Base-by-base conservation (phyloP, 2,329 filamentous ascomycete genomes). In the Cladosporium velox region DNA sequence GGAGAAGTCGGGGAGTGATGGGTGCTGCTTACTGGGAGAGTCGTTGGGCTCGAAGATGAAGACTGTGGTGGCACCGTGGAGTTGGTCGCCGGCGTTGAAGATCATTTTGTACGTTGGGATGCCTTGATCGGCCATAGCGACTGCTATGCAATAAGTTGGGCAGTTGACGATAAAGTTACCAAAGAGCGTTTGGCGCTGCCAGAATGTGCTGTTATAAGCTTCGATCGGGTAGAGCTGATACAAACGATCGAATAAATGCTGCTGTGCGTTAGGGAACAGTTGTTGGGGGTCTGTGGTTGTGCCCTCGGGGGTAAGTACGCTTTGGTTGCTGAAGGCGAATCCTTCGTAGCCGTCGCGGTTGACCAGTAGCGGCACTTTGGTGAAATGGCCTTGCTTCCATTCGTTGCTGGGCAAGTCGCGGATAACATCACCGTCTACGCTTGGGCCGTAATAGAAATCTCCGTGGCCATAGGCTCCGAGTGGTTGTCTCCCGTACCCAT, bases 111-210 rank as follows among this genome's bases (percentile, higher is more conserved):
- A 78, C 7, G 73, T 70, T 10, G 74, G 70, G 2, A 65, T 15
- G 21, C 28, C 28, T 30, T 30, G 1, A 30, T 30, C 28, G 28
- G 28, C 28, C 28, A 30, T 30, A 30, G 28, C 28, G 28, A 2
- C 28, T 30, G 28, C 78, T 59, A 79, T 76, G 74, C 78, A 80
- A 70, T 79, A 79, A 1, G 66, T 67, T 2, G 64, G 66, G 62
- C 79, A 80, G 60, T 74, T 76, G 69, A 82, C 80, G 44, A 81
- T 79, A 66, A 78, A 80, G 67, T 82, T 80, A 4, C 80, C 79
- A 64, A 80, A 82, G 71, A 76, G 76, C 1, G 73, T 72, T 58
- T 75, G 71, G 4, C 78, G 72, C 65, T 78, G 77, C 67, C 71
- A 80, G 66, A 79, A 76, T 4, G 75, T 78, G 8, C 72, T 75